phyloP scores from a whole-genome alignment of 108 stramenopile genomes.

The Pseudonitzschia delicatissima region DNA sequence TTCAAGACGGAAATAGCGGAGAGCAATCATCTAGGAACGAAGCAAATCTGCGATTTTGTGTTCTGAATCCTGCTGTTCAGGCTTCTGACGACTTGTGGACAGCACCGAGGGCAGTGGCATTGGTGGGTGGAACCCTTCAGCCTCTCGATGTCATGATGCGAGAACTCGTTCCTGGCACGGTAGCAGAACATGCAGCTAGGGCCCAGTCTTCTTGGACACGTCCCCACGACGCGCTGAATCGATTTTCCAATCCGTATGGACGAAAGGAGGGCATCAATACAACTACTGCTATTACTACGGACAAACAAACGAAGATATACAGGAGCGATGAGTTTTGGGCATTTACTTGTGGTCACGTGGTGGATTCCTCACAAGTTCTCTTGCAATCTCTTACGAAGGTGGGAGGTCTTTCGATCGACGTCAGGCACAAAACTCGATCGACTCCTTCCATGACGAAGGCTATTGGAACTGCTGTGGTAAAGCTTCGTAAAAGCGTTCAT shows the following conservation, averaged over 20 bases:
- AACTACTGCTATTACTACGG: not conserved
- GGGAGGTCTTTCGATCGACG: conserved; percentile 58
- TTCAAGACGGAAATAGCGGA: not conserved
- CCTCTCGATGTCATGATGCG: conserved; percentile 86
- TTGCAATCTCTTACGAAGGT: conserved; percentile 26
- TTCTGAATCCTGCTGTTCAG: conserved; percentile 84
- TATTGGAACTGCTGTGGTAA: conserved; percentile 74
- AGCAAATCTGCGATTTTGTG: conserved; percentile 54
- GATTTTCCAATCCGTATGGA: conserved; percentile 29
- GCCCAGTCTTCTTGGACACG: not conserved
- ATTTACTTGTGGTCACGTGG: conserved; percentile 97
- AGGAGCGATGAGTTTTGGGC: conserved; percentile 36
- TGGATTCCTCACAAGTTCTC: conserved; percentile 65
- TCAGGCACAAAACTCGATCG: conserved; percentile 68
- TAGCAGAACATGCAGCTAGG: conserved; percentile 3
- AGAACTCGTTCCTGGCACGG: conserved; percentile 72
- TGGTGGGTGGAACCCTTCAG: conserved; percentile 96
- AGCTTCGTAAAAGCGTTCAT: conserved; percentile 67
- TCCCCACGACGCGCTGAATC: too few relatives aligned
- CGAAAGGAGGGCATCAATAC: conserved; percentile 22
- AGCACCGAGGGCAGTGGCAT: conserved; percentile 86
- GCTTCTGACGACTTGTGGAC: conserved; percentile 69
- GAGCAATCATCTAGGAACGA: not conserved
- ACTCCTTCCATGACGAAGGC: conserved; percentile 65
- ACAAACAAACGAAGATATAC: not conserved